Conservation (phyloP, 768 basidiomycete species). For the Paxillus rubicundulus region DNA sequence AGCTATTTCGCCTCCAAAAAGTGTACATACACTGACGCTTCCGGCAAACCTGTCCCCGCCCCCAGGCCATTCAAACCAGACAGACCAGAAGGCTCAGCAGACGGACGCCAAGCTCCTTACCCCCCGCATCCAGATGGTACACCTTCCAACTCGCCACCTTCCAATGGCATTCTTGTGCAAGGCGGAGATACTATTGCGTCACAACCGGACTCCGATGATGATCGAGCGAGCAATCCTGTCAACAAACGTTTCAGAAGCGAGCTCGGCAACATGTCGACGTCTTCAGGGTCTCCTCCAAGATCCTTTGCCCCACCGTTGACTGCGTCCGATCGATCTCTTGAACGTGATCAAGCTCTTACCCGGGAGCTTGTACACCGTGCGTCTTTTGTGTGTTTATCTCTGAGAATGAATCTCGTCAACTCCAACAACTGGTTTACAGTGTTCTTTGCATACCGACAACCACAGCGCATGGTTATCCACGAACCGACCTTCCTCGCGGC, state of each 20-base stretch:
- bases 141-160: slow-evolving; percentile 13
- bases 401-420: background rate
- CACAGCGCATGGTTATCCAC: slow-evolving; percentile 72
- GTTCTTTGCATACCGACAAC: slow-evolving; percentile 81
- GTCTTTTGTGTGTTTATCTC: slow-evolving; percentile 21
- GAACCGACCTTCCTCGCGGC: slow-evolving; percentile 71
- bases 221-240: slow-evolving; percentile 38
- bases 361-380: slow-evolving; percentile 73
- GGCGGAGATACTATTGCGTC: slow-evolving; percentile 12
- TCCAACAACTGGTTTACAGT: slow-evolving; percentile 40
- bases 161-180: slow-evolving; percentile 6
- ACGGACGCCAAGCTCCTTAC: slow-evolving; percentile 20
- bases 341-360: slow-evolving; percentile 60
- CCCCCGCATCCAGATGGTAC: slow-evolving; percentile 16
- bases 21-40: slow-evolving; percentile 78
- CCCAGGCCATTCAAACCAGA: slow-evolving; percentile 52
- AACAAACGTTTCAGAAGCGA: slow-evolving; percentile 54
- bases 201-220: slow-evolving; percentile 36
- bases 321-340: slow-evolving; percentile 41
- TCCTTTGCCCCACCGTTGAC: slow-evolving; percentile 35
- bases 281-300: slow-evolving; percentile 28
- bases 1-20: slow-evolving; percentile 81
- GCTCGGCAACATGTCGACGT: slow-evolving; percentile 37
- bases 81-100: slow-evolving; percentile 24
- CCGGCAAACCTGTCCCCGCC: slow-evolving; percentile 78